Conservation (phyloP, 192 early-diverging fungal genomes). For the Podila horticola region DNA sequence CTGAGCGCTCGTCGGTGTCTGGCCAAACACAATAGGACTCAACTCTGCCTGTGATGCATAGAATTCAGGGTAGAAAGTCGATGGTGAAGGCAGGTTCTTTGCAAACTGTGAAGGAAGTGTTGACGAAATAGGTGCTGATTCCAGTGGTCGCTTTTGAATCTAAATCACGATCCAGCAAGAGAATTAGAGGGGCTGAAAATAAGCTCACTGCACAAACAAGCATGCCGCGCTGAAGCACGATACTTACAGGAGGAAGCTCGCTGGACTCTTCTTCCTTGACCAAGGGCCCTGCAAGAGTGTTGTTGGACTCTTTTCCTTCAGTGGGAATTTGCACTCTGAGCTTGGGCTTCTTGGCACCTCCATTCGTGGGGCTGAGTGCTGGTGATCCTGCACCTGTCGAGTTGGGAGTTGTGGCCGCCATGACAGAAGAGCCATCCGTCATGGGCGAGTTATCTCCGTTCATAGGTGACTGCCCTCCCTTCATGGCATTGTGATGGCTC, state of each 20-base stretch:
- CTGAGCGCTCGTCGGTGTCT: slow-evolving; percentile 73
- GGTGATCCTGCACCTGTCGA: slow-evolving; percentile 23
- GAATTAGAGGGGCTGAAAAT: not conserved
- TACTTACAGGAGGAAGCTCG: slow-evolving; percentile 41
- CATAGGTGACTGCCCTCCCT: slow-evolving; percentile 36
- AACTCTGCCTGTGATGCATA: slow-evolving; percentile 76
- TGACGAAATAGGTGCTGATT: slow-evolving; percentile 59
- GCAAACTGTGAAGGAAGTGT: slow-evolving; percentile 73
- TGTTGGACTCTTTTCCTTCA: slow-evolving; percentile 33
- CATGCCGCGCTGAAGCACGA: too few species aligned
- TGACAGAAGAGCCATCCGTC: slow-evolving; percentile 49
- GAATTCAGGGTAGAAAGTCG: slow-evolving; percentile 79
- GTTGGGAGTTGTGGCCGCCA: slow-evolving; percentile 19
- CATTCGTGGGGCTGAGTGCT: slow-evolving; percentile 44
- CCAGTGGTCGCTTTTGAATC: slow-evolving; percentile 47
- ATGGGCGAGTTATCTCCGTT: slow-evolving; percentile 44
- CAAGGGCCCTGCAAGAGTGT: slow-evolving; percentile 38
- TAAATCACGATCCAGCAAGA: not conserved
- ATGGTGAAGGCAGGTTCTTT: slow-evolving; percentile 80
- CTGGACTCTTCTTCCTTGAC: slow-evolving; percentile 47
- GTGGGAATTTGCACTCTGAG: slow-evolving; percentile 42
- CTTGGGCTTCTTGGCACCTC: slow-evolving; percentile 39
- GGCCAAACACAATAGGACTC: slow-evolving; percentile 80
- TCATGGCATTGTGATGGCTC: slow-evolving; percentile 45
- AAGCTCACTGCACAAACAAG: too few species aligned